These are phyloP conservation scores for Nicotiana benthamiana DNA, from an alignment of 257 asterid species.

Conservation along the genomic window DNA sequence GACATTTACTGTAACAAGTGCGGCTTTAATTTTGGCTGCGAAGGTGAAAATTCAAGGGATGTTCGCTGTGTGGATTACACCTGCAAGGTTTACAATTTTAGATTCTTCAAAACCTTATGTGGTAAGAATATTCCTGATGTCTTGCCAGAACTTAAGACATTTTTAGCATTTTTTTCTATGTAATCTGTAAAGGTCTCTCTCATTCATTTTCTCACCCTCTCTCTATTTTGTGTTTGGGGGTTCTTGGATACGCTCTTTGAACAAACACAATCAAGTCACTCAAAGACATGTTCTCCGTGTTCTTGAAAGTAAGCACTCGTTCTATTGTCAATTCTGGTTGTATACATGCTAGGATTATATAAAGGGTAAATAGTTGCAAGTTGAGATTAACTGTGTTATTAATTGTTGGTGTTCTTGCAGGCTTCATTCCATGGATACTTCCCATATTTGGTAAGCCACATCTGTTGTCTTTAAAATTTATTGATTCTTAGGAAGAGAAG, in stretches of 20 bases:
- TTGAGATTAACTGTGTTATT: too few relatives aligned
- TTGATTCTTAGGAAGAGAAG: too few relatives aligned
- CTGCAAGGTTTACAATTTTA: not conserved
- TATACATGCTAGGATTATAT: too few relatives aligned
- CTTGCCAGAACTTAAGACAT: not conserved
- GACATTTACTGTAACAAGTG: not conserved
- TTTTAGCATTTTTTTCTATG: not conserved
- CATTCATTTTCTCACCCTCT: not conserved
- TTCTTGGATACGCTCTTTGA: not conserved
- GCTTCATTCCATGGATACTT: not conserved
- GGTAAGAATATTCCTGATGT: not conserved
- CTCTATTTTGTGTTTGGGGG: too few relatives aligned
- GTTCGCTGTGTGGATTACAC: fast-evolving
- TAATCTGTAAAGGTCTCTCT: not conserved
- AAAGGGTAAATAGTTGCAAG: too few relatives aligned
- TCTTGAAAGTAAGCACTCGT: too few relatives aligned
- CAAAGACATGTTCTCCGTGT: too few relatives aligned
- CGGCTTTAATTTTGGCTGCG: fast-evolving
- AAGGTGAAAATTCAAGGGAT: not conserved
- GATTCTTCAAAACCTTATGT: fast-evolving
- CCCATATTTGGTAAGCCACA: too few relatives aligned
- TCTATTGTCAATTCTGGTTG: too few relatives aligned
- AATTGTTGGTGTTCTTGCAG: too few relatives aligned
- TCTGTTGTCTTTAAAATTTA: too few relatives aligned
- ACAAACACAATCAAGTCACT: too few relatives aligned